Evolutionary conservation across 1,284 basidiomycete genomes (phyloP), one percentile per base, ranked within the genome.

Genomic region (Anthracocystis walkeri): DNA sequence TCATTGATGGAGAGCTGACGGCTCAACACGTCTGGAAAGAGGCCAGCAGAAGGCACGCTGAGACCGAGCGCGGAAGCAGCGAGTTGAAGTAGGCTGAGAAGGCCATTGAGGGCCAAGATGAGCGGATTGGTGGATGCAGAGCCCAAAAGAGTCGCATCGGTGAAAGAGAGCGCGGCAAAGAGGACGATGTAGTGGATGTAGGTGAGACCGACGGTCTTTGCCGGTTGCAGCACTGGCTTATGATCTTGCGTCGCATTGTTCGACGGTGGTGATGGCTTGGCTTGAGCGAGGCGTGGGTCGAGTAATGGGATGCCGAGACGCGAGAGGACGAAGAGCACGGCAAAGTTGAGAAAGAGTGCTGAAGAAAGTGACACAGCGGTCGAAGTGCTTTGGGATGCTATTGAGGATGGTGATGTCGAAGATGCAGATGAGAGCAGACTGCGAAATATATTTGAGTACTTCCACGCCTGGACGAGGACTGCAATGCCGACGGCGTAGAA

Each of bases 301-400:
- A 94, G 88, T 44, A 92, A 88, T 12, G 93, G 93, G 87, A 94
- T 92, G 65, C 91, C 90, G 21, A 94, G 87, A 73, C 88, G 88
- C 2, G 90, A 88, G 23, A 94, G 89, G 25, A 88, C 73, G 1
- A 88, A 78, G 79, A 91, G 89, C 80, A 89, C 85, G 82, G 78
- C 62, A 87, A 87, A 58, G 87, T 87, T 29, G 87, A 85, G 21
- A 85, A 85, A 49, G 89, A 86, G 61, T 89, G 84, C 75, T 87
- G 89, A 79, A 86, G 87, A 65, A 7, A 90, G 67, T 56, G 91
- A 88, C 81, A 92, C 90, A 48, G 90, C 84, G 4, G 89, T 61
- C 86, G 92, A 23, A 16, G 10, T 52, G 48, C 4, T 46, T 44
- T 71, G 58, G 31, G 49, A 50, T 12, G 59, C 35, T 56, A 57